Base-by-base conservation (phyloP, 2,329 filamentous ascomycete genomes). In the Teratosphaeria zuluensis region DNA sequence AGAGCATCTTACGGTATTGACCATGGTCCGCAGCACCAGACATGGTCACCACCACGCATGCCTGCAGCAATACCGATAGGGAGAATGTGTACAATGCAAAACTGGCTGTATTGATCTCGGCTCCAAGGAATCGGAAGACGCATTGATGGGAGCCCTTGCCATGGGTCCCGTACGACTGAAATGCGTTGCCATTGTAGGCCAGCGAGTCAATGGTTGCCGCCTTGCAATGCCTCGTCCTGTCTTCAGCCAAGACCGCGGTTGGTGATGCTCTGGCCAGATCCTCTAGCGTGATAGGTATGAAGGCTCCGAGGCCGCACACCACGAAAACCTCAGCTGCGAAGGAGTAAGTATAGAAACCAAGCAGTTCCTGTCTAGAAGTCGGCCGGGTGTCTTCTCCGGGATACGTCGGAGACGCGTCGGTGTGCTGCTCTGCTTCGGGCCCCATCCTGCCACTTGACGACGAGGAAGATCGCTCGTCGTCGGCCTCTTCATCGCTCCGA, bases 11-110 rank as follows among this genome's bases (percentile, higher is more conserved):
- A 60, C 94, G 86, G 76, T 92, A 94, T 28, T 72, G 70, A 62
- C 94, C 94, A 74, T 97, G 92, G 72, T 99, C 94, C 59, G 94
- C 94, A 7, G 92, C 92, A 58, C 90, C 94, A 69, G 91, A 96
- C 80, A 99, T 96, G 69, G 91, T 95, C 63, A 99, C 90, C 51
- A 99, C 95, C 32, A 97, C 77, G 31, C 97, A 75, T 1, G 92
- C 89, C 72, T 99, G 94, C 11, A 96, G 74, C 21, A 96, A 74
- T 1, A 99, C 94, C 71, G 90, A 95, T 68, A 95, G 79, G 59
- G 91, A 95, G 74, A 99, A 99, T 1, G 91, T 96, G 75, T 97
- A 97, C 90, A 97, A 95, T 71, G 91, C 92, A 73, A 97, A 96
- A 73, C 89, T 95, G 38, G 92, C 92, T 0, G 92, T 96, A 74